phyloP scores from a whole-genome alignment of 331 rosid species.

The Phaseolus coccineus region DNA sequence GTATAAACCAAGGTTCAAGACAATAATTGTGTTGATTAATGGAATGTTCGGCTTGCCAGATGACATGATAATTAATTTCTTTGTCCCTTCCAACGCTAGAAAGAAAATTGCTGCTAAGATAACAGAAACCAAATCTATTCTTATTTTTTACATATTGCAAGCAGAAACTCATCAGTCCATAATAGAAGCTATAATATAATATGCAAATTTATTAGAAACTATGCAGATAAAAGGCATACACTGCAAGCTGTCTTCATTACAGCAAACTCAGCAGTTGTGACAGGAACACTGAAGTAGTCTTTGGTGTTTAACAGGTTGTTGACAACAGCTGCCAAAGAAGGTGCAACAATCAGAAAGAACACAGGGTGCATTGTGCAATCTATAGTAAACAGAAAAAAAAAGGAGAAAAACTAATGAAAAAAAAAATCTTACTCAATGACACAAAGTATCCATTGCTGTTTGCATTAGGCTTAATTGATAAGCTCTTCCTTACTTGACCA shows the following conservation, averaged over 20 bases:
- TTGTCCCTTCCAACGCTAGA: slow-evolving; percentile 1
- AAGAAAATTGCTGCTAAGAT: slow-evolving; percentile 37
- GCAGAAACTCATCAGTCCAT: slow-evolving; percentile 25
- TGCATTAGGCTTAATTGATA: slow-evolving; percentile 76
- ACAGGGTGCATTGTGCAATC: slow-evolving; percentile 4
- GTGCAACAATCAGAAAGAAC: slow-evolving; percentile 19
- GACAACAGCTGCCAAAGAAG: slow-evolving; percentile 69
- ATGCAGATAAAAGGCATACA: slow-evolving; percentile 57
- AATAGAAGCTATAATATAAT: slow-evolving; percentile 1
- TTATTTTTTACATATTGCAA: slow-evolving; percentile 16
- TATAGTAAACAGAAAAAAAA: slow-evolving; percentile 10
- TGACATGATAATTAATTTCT: slow-evolving; percentile 6
- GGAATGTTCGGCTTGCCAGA: slow-evolving; percentile 9
- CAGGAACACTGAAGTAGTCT: slow-evolving; percentile 70
- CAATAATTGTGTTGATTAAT: slow-evolving; percentile 10
- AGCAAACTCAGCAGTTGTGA: slow-evolving; percentile 82
- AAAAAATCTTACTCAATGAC: slow-evolving; percentile 72
- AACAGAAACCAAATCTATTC: slow-evolving; percentile 17
- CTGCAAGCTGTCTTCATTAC: slow-evolving; percentile 96
- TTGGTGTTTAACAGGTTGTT: slow-evolving; percentile 66
- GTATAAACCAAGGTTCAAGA: slow-evolving; percentile 31
- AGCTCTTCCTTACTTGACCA: slow-evolving; percentile 92
- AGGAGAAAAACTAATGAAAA: slow-evolving; percentile 14
- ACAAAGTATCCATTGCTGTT: slow-evolving; percentile 77
- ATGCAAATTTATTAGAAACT: neutral